Conservation (phyloP, 129 eudicot species). For the Centrapalus pauciflorus region DNA sequence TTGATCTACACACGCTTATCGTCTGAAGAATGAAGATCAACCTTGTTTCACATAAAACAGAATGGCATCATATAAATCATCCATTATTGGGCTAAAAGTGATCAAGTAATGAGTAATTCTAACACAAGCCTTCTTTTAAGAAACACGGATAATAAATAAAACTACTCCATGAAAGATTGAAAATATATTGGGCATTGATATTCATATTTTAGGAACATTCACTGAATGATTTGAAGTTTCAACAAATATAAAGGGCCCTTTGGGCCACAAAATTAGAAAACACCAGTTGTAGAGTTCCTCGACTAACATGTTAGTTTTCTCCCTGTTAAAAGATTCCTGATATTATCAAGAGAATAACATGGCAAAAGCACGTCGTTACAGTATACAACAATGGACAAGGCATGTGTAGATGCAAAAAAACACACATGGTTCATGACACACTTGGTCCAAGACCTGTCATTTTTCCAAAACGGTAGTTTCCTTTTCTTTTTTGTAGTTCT, state of each 20-base stretch:
- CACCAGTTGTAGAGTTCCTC: not conserved
- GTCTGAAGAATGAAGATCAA: constrained; percentile 13
- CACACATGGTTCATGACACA: not conserved
- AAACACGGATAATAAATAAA: not conserved
- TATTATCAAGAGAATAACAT: not conserved
- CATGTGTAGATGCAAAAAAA: constrained; percentile 1
- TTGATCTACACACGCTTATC: constrained; percentile 18
- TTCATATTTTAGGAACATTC: not conserved
- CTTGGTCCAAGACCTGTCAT: not conserved
- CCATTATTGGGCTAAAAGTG: not conserved
- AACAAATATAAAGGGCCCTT: not conserved
- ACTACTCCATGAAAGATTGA: not conserved
- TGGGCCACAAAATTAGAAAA: not conserved
- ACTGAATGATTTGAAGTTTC: not conserved
- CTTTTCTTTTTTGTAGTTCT: not conserved
- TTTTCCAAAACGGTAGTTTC: not conserved
- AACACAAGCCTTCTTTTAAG: not conserved
- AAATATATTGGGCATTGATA: not conserved
- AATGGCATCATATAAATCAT: not conserved
- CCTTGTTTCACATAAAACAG: constrained; percentile 12
- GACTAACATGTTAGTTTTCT: not conserved
- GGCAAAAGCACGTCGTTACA: no score
- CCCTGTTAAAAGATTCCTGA: not conserved
- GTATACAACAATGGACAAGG: not conserved
- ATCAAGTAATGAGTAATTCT: not conserved